Conservation (phyloP, 1,284 basidiomycete genomes). For the Ustilago lituana region DNA sequence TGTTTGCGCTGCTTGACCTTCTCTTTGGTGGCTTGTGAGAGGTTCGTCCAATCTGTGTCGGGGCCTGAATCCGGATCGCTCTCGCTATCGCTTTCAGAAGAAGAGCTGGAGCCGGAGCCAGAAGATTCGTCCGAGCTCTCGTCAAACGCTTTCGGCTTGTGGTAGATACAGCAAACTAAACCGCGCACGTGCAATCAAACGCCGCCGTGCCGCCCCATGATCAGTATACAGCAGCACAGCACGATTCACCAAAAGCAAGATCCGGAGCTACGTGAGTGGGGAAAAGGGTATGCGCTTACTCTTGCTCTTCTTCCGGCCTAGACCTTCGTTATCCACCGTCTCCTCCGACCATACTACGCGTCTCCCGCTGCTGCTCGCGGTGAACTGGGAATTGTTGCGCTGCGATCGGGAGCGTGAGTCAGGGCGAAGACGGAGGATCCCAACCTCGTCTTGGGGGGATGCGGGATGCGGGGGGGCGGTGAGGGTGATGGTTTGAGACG, state of each 20-base stretch:
- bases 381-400: neutral
- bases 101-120: too few species aligned
- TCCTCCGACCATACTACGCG: constrained; percentile 60
- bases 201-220: too few species aligned
- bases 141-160: constrained; percentile 63
- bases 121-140: constrained; percentile 52
- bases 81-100: constrained; percentile 6
- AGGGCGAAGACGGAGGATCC: constrained; percentile 25
- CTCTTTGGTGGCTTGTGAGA: constrained; percentile 4
- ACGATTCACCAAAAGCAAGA: too few species aligned
- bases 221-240: too few species aligned
- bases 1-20: constrained; percentile 12
- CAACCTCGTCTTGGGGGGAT: neutral
- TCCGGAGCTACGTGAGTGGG: too few species aligned
- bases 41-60: neutral
- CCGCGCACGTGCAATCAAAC: too few species aligned
- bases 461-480: neutral
- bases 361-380: neutral
- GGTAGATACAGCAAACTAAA: constrained; percentile 65
- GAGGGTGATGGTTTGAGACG: constrained; percentile 22
- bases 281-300: constrained; percentile 41
- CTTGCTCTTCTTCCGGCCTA: constrained; percentile 62
- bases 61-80: constrained; percentile 1
- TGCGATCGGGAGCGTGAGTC: neutral
- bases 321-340: constrained; percentile 62